Evolutionary conservation across 164 flowering plant species (phyloP), one percentile per base, ranked within the genome.

Genomic region (Malania oleifera): DNA sequence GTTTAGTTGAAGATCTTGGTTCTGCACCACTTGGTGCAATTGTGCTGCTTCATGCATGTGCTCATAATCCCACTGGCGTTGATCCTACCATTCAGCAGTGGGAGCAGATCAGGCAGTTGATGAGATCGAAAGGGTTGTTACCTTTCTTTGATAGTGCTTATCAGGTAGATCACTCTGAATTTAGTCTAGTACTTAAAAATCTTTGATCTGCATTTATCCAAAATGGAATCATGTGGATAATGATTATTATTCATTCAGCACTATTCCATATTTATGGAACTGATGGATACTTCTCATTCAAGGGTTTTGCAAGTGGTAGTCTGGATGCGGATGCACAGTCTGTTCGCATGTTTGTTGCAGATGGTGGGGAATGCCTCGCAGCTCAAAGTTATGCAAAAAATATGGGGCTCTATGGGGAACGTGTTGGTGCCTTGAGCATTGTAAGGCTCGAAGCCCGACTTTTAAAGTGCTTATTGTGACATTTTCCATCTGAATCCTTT

Each of bases 91-190:
- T 77, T 60, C 75, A 82, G 60, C 96, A 95, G 66, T 95, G 99
- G 99, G 96, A 91, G 61, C 87, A 85, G 54, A 91, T 95, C 47
- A 87, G 99, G 72, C 77, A 82, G 70, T 69, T 95, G 73, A 78
- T 95, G 69, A 81, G 98, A 74, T 82, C 96, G 12, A 85, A 82
- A 69, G 78, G 63, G 19, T 62, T 95, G 69, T 57, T 95, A 35
- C 99, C 99, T 39, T 95, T 95, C 85, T 95, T 95, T 76, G 98
- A 91, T 66, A 95, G 99, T 73, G 99, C 99, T 49, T 95, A 95
- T 69, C 99, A 95, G 96, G 99, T 85, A 50, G 29, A 63, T 17
- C 10, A 55, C 19, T 23, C 35, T 40, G 11, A 25, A 24, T 40
- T 7, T 14, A 39, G 28, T 31, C 17, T 34, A 26, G 20, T 10